Evolutionary conservation across 352 stramenopile genomes (phyloP).

Genomic region (Aphanomyces stellatus): DNA sequence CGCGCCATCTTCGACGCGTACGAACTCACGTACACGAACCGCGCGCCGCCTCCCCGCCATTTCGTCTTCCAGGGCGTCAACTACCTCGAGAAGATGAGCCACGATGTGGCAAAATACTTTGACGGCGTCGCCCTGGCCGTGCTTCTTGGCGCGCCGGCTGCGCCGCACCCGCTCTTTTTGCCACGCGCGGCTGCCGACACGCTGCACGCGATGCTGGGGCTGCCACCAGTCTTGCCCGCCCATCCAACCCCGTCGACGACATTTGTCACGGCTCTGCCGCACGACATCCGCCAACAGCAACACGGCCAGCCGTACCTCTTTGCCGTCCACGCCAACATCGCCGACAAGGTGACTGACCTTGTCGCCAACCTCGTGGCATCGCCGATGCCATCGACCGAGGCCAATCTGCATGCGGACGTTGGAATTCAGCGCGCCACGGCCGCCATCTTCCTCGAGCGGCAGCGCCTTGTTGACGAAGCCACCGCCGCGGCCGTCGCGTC

Average conservation of each 20-base stretch:
- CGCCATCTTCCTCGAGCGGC: not conserved
- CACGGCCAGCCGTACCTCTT: too few species aligned
- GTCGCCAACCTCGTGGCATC: not conserved
- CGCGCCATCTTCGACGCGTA: not conserved
- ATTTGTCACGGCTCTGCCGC: not conserved
- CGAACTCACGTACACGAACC: not conserved
- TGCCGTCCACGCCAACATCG: too few species aligned
- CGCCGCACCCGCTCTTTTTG: not conserved
- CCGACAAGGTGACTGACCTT: not conserved
- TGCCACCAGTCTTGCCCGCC: not conserved
- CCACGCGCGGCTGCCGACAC: not conserved
- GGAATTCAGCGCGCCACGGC: not conserved
- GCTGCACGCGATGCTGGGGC: not conserved
- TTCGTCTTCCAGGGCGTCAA: conserved; percentile 3
- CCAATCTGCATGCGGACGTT: not conserved
- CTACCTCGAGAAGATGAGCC: conserved; percentile 6
- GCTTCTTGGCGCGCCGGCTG: not conserved
- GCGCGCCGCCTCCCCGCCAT: not conserved
- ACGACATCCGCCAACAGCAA: too few species aligned
- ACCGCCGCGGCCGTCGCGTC: not conserved
- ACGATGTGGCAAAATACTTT: not conserved
- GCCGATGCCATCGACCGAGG: not conserved
- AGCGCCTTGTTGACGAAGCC: not conserved
- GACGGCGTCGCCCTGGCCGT: not conserved
- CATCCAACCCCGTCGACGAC: not conserved